Percentiles rank a stretch among this genome's conserved stretches.
These are phyloP conservation scores for Ogataea ganodermae DNA, from an alignment of 805 yeast species.

Conservation along the genomic window DNA sequence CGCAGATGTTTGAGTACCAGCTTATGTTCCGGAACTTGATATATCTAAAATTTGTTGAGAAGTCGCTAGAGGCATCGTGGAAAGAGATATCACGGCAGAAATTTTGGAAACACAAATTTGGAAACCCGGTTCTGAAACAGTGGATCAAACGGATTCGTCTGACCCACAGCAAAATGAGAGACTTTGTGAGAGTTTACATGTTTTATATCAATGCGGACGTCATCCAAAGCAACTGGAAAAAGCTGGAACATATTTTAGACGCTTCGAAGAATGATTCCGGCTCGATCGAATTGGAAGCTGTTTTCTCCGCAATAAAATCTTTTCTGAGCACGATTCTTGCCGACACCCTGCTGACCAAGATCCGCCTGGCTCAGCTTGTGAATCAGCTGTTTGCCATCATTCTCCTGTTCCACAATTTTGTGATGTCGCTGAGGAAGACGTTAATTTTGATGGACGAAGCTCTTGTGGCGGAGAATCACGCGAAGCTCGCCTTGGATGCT, in stretches of 20 bases:
- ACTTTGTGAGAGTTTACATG: constrained; percentile 55
- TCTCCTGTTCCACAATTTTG: constrained; percentile 48
- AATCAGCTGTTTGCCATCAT: constrained; percentile 49
- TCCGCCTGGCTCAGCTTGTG: constrained; percentile 49
- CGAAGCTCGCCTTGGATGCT: constrained; percentile 38
- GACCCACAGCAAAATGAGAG: constrained; percentile 58
- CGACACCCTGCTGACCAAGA: constrained; percentile 67
- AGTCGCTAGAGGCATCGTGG: constrained; percentile 68
- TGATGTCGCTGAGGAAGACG: constrained; percentile 55
- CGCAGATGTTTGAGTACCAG: constrained; percentile 76
- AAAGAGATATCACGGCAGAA: constrained; percentile 59
- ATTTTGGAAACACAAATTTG: constrained; percentile 64
- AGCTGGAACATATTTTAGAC: constrained; percentile 36
- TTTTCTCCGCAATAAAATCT: constrained; percentile 50
- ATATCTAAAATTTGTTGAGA: constrained; percentile 62
- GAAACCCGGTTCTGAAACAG: constrained; percentile 43
- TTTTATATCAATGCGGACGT: constrained; percentile 60
- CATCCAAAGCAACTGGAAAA: constrained; percentile 54
- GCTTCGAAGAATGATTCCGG: constrained; percentile 21
- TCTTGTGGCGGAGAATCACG: constrained; percentile 42
- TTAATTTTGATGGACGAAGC: constrained; percentile 51
- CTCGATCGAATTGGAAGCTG: constrained; percentile 39
- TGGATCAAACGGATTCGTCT: constrained; percentile 59
- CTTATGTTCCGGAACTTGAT: constrained; percentile 71
- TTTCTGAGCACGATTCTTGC: constrained; percentile 64